phyloP scores from a whole-genome alignment of 208 protist genomes.

The Wallacemonas collosoma region DNA sequence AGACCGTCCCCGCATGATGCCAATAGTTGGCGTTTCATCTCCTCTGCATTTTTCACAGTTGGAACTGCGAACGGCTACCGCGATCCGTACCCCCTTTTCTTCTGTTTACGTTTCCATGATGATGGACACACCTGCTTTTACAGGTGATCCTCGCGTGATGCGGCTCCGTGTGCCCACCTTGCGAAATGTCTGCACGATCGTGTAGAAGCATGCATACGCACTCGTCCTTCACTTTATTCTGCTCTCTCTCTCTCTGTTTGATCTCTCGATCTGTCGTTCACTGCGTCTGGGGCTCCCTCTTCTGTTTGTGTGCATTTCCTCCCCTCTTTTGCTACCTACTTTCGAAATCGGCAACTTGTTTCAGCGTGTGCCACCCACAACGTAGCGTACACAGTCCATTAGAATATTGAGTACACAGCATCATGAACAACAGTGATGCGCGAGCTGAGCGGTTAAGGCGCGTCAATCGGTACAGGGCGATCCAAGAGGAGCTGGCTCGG shows the following conservation, averaged over 20 bases:
- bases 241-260: background rate
- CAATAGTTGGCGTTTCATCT: no score
- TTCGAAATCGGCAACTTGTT: background rate
- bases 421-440: slow-evolving; percentile 49
- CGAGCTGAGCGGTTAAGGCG: slow-evolving; percentile 83
- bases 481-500: slow-evolving; percentile 81
- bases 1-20: no score
- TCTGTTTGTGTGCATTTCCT: slow-evolving; percentile 28
- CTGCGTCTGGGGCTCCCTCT: slow-evolving; percentile 28
- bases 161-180: no score
- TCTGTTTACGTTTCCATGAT: no score
- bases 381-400: slow-evolving; percentile 1
- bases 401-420: slow-evolving; percentile 7
- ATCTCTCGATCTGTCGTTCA: no score
- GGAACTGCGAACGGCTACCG: no score
- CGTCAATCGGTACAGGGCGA: slow-evolving; percentile 83
- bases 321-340: slow-evolving; percentile 20
- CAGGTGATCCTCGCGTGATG: no score
- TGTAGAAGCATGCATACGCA: background rate
- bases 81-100: no score
- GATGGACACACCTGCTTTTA: no score
- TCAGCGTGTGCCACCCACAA: slow-evolving; percentile 11
- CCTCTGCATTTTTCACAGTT: no score
- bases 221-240: background rate
- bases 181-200: no score